Evolutionary conservation across 2,329 filamentous ascomycete genomes (phyloP).

Genomic region (Fusarium stilboides): DNA sequence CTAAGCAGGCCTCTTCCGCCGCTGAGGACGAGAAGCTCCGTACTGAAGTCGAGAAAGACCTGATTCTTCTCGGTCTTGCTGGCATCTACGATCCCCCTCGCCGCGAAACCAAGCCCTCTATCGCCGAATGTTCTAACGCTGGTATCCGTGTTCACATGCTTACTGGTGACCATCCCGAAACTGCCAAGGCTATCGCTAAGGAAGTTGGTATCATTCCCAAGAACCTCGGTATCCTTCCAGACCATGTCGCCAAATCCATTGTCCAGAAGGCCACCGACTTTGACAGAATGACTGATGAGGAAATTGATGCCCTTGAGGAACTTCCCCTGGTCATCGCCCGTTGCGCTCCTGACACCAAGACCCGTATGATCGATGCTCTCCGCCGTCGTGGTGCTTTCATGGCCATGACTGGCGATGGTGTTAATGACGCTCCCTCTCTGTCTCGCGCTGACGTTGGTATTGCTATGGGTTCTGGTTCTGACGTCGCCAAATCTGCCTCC

Average conservation of each 20-base stretch:
- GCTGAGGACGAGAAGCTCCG: constrained; percentile 67
- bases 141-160: constrained; percentile 88
- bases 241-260: constrained; percentile 75
- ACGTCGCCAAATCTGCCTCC: constrained; percentile 86
- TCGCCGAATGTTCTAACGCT: constrained; percentile 78
- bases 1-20: constrained; percentile 53
- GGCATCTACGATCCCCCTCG: constrained; percentile 91
- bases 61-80: constrained; percentile 84
- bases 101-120: constrained; percentile 81
- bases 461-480: constrained; percentile 90
- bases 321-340: constrained; percentile 87
- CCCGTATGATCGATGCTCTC: constrained; percentile 90
- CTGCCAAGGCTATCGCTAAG: constrained; percentile 82
- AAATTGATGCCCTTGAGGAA: constrained; percentile 82
- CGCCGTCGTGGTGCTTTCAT: constrained; percentile 82
- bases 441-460: constrained; percentile 89
- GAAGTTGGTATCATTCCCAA: constrained; percentile 83
- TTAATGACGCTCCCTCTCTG: constrained; percentile 88
- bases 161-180: constrained; percentile 85
- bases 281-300: constrained; percentile 80
- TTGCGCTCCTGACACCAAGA: constrained; percentile 88
- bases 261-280: constrained; percentile 85
- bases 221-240: constrained; percentile 72
- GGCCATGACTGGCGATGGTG: constrained; percentile 91
- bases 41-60: constrained; percentile 73